Evolutionary conservation across 2,329 filamentous ascomycete genomes (phyloP), one percentile per base, ranked within the genome.

Genomic region (Alternaria gaisen): DNA sequence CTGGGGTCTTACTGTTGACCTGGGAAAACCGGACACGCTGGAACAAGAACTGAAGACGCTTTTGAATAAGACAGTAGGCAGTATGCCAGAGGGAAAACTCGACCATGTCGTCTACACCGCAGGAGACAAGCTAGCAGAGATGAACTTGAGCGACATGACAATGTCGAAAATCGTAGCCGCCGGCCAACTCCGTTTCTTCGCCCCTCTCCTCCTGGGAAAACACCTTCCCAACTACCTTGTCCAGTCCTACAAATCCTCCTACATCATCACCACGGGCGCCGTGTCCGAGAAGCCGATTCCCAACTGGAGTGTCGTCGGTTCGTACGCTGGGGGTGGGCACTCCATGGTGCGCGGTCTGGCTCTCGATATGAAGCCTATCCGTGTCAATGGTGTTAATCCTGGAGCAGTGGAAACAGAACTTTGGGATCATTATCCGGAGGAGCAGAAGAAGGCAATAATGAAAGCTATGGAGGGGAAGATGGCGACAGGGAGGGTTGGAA

Each of bases 341-440:
- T 82, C 83, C 3, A 80, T 90, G 72, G 80, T 82, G 2, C 80
- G 85, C 2, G 83, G 81, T 3, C 76, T 91, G 34, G 89, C 89
- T 2, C 68, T 90, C 32, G 88, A 91, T 68, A 70, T 92, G 56
- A 83, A 83, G 63, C 89, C 89, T 0, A 76, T 90, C 9, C 79
- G 90, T 2, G 88, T 90, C 26, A 91, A 91, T 70, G 71, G 84
- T 0, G 85, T 91, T 1, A 80, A 77, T 54, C 87, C 88, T 0
- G 89, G 88, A 0, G 78, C 81, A 0, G 80, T 83, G 30, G 74
- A 81, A 40, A 83, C 82, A 14, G 77, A 79, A 63, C 60, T 83
- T 6, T 84, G 81, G 81, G 58, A 58, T 26, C 44, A 32, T 41
- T 20, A 69, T 70, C 47, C 76, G 43, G 69, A 72, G 56, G 75